Evolutionary conservation across 2,329 filamentous ascomycete species (phyloP), one percentile per base, ranked within the genome.

Genomic region (Monosporascus sp.): DNA sequence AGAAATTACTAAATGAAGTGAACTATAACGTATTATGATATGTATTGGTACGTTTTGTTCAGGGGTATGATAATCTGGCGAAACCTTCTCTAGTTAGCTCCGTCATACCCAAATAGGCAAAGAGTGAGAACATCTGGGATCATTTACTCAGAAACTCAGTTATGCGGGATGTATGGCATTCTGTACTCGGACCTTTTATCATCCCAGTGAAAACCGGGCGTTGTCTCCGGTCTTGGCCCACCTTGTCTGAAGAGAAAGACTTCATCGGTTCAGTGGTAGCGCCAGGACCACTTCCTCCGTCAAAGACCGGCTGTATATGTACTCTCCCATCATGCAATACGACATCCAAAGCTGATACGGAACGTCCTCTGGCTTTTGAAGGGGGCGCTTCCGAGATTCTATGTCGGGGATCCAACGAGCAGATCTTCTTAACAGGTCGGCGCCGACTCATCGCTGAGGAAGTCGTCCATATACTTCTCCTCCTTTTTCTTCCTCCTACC

Each of bases 391-490:
- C 45, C 58, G 54, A 37, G 57, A 50, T 38, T 55, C 56, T 28
- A 60, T 55, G 9, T 57, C 53, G 2, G 58, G 58, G 17, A 60
- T 52, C 58, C 58, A 60, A 11, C 58, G 58, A 5, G 57, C 55
- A 1, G 22, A 37, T 41, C 55, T 48, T n/a, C 37, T 43, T 7
- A 57, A 35, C 7, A 7, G 26, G 11, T 48, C 50, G 5, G n/a
- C n/a, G 26, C 18, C 22, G 37, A 35, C 24, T 51, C 54, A 5
- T 50, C 56, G 28, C 52, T 51, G 2, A 60, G 37, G 46, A 58
- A 50, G 6, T 58, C 53, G 26, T 60, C 58, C 56, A 60, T 57
- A n/a, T 53, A 60, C 50, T 24, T 54, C 5, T 55, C 43, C 22
- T 55, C 44, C 45, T 54, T 58, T n/a, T 52, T 55, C 14, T 8